phyloP scores from a whole-genome alignment of 2,329 filamentous ascomycete genomes.

The Penicillium palitans region DNA sequence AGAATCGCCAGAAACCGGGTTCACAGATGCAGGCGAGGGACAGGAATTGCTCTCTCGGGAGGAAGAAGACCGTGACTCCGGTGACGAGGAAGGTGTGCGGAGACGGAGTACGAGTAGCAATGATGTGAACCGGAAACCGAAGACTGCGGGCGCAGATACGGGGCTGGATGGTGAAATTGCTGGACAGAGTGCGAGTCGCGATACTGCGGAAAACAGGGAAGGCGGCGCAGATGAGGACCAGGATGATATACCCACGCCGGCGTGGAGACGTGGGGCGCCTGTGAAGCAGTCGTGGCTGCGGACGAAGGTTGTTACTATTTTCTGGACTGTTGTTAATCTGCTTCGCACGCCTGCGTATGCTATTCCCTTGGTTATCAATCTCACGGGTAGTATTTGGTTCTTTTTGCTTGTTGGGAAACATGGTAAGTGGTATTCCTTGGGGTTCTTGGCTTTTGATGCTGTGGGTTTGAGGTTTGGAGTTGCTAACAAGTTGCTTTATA shows the following conservation, averaged over 20 bases:
- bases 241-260: constrained; percentile 29
- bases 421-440: constrained; percentile 57
- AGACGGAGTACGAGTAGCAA: constrained; percentile 18
- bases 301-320: constrained; percentile 61
- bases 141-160: constrained; percentile 45
- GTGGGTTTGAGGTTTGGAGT: not conserved
- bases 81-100: constrained; percentile 11
- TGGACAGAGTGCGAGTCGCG: constrained; percentile 40
- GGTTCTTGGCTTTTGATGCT: not conserved
- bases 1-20: not conserved
- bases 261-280: constrained; percentile 27
- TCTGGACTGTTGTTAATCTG: constrained; percentile 76
- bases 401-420: constrained; percentile 91
- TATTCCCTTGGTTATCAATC: constrained; percentile 78
- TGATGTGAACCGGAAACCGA: constrained; percentile 7
- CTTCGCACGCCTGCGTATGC: constrained; percentile 80
- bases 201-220: constrained; percentile 13
- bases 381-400: constrained; percentile 95
- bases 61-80: not conserved
- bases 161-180: constrained; percentile 35
- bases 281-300: constrained; percentile 57
- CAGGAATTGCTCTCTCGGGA: constrained; percentile 19
- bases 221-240: constrained; percentile 11
- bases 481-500: constrained; percentile 36
- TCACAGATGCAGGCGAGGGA: constrained; percentile 11